Evolutionary conservation across 768 basidiomycete species (phyloP), one percentile per base, ranked within the genome.

Genomic region (Phylloporus sp.): DNA sequence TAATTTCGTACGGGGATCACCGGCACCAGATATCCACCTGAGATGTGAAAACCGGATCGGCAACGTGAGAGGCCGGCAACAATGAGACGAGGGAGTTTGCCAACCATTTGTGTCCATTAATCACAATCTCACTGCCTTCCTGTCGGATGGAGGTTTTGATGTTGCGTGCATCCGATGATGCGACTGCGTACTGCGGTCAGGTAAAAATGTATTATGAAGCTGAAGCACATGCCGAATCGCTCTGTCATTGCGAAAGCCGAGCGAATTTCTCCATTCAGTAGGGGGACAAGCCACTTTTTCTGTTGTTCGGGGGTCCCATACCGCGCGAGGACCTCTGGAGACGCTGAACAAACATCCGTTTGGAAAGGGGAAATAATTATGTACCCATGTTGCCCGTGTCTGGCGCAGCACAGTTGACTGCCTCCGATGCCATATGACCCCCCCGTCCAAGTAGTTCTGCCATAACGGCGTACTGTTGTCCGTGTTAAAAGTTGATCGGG

Each of bases 191-290:
- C 24, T 41, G 13, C 45, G 45, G 41, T 61, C 20, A 52, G 49
- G 26, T 36, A 16, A n/a, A 36, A 23, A 47, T 40, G 16, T 16
- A 35, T 57, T 65, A 45, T 45, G 28, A 12, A 5, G 6, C 12
- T 38, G 46, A 45, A 40, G 18, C 8, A 5, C 58, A 12, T 51
- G 90, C 93, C 86, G 61, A 88, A 85, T 60, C 86, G 84, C 71
- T 99, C 97, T 1, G 97, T 99, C 97, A 99, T 99, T 36, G 94
- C 79, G 64, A 99, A 99, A 7, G 94, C 86, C 16, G 89, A 92
- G 32, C 97, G 86, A 54, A 91, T 97, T 72, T 95, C 86, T 40
- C 95, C 97, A 50, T 91, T 87, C 47, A 98, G 73, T 20, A 99
- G 75, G 18, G 94, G 94, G 23, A 79, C 59, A 7, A 99, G 79